Evolutionary conservation across 2,329 filamentous ascomycete genomes (phyloP).

Genomic region (Penicillium sp.): DNA sequence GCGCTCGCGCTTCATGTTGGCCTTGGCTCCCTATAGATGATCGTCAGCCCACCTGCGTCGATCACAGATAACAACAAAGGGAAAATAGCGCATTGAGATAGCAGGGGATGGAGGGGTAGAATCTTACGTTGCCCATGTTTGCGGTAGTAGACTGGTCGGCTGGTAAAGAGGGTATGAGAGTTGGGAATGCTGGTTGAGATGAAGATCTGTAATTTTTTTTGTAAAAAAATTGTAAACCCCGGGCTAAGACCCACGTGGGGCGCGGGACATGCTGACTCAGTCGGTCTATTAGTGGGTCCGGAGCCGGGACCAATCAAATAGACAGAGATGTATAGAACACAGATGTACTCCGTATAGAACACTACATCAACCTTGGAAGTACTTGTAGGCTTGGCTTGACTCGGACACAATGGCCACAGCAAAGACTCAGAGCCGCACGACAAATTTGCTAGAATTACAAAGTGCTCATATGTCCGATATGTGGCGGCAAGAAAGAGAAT

Average conservation of each 20-base stretch:
- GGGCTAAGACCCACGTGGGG: constrained; percentile 7
- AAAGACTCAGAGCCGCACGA: no score
- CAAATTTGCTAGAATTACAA: no score
- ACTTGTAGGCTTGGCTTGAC: no score
- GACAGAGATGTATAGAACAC: no score
- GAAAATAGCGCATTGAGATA: background rate
- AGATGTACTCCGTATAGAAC: no score
- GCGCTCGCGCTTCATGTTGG: constrained; percentile 72
- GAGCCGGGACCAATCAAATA: background rate
- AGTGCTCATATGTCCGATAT: no score
- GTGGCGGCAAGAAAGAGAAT: no score
- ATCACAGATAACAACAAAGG: background rate
- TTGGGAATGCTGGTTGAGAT: constrained; percentile 19
- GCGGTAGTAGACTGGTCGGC: constrained; percentile 24
- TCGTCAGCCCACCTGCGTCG: constrained; percentile 13
- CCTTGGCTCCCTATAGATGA: constrained; percentile 58
- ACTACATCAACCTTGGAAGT: no score
- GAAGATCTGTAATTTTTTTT: constrained; percentile 9
- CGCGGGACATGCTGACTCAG: constrained; percentile 6
- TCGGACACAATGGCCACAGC: no score
- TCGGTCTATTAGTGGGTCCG: constrained; percentile 35
- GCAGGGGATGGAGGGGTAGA: background rate
- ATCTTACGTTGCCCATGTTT: constrained; percentile 32
- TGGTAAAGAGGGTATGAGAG: constrained; percentile 32
- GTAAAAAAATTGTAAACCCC: constrained; percentile 9